phyloP scores from a whole-genome alignment of 352 stramenopile species.

The Salisapilia sapeloensis region DNA sequence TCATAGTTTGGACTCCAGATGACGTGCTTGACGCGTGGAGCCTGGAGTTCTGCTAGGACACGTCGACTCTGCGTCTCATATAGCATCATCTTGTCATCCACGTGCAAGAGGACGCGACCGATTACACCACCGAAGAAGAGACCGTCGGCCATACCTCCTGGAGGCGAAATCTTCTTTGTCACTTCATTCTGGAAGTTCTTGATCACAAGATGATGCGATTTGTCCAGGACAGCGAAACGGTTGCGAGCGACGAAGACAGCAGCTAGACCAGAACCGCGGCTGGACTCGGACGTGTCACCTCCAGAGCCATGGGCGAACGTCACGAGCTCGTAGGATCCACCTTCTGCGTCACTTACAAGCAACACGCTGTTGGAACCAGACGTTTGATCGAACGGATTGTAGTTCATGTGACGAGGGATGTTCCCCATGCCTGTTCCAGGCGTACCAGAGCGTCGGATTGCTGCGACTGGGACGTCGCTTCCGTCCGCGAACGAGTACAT shows the following conservation, averaged over 20 bases:
- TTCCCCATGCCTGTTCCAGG: slow-evolving; percentile 81
- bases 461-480: slow-evolving; percentile 55
- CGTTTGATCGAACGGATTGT: slow-evolving; percentile 92
- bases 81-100: slow-evolving; percentile 95
- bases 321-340: slow-evolving; percentile 95
- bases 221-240: slow-evolving; percentile 96
- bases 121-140: slow-evolving; percentile 94
- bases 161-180: slow-evolving; percentile 94
- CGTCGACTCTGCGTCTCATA: slow-evolving; percentile 97
- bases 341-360: slow-evolving; percentile 91
- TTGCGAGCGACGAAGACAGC: slow-evolving; percentile 96
- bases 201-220: slow-evolving; percentile 93
- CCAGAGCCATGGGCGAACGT: slow-evolving; percentile 77
- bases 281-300: slow-evolving; percentile 84
- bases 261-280: slow-evolving; percentile 86
- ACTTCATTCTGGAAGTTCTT: slow-evolving; percentile 99
- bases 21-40: slow-evolving; percentile 95
- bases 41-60: slow-evolving; percentile 91
- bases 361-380: slow-evolving; percentile 86
- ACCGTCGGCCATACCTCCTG: slow-evolving; percentile 88
- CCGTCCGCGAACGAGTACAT: slow-evolving; percentile 89
- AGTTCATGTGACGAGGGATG: slow-evolving; percentile 87
- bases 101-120: slow-evolving; percentile 94
- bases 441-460: slow-evolving; percentile 47
- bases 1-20: slow-evolving; percentile 94